Conservation (phyloP, 371 early-diverging fungal species). For the Cladochytrium tenue region DNA sequence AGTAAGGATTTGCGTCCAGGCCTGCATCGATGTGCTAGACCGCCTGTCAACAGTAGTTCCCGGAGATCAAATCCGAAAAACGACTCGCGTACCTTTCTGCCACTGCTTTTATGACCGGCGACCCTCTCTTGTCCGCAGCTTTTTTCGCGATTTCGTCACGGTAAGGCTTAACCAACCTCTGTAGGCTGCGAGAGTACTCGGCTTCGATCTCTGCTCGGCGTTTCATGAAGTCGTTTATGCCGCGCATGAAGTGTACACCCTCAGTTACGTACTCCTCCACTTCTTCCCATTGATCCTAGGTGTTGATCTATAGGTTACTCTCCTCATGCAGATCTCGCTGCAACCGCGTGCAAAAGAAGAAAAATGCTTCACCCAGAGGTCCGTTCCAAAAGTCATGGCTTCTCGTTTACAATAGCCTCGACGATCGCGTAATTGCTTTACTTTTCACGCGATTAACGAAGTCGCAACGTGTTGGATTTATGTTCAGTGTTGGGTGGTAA, state of each 20-base stretch:
- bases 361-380: constrained; percentile 17
- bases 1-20: constrained; percentile 36
- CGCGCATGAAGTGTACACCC: constrained; percentile 31
- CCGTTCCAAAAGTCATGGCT: constrained; percentile 19
- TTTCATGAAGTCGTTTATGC: constrained; percentile 45
- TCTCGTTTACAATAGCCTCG: too few relatives aligned
- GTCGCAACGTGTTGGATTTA: too few relatives aligned
- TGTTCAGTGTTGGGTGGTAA: too few relatives aligned
- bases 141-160: constrained; percentile 35
- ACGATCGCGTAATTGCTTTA: too few relatives aligned
- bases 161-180: constrained; percentile 34
- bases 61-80: neutral
- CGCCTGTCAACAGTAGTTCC: neutral
- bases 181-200: constrained; percentile 33
- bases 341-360: neutral
- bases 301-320: too few relatives aligned
- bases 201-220: constrained; percentile 37
- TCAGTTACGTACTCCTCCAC: constrained; percentile 35
- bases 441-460: too few relatives aligned
- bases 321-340: neutral
- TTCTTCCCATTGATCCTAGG: constrained; percentile 41
- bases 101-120: constrained; percentile 29
- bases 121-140: constrained; percentile 12
- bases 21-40: constrained; percentile 32
- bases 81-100: constrained; percentile 24